phyloP scores from a whole-genome alignment of 345 rosid genomes.

The Schrenkiella parvula region DNA sequence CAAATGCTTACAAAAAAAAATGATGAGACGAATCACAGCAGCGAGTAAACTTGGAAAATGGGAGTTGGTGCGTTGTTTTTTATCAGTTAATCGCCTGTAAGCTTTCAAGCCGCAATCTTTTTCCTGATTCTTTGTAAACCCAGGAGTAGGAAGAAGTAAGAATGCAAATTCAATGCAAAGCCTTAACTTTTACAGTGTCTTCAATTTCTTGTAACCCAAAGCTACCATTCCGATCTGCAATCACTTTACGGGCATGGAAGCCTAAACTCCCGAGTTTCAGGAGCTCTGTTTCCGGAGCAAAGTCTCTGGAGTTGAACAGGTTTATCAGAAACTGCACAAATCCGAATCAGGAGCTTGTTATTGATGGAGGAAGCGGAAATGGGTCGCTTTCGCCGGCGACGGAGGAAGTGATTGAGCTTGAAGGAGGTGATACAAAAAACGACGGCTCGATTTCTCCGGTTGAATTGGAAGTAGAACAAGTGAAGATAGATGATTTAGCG shows the following conservation, averaged over 20 bases:
- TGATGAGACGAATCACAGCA: neutral
- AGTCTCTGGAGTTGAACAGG: slow-evolving; percentile 5
- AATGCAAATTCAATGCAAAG: slow-evolving; percentile 42
- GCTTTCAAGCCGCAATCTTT: slow-evolving; percentile 11
- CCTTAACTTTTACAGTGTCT: slow-evolving; percentile 29
- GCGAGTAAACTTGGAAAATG: neutral
- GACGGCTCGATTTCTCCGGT: slow-evolving; percentile 7
- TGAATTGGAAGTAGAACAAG: slow-evolving; percentile 16
- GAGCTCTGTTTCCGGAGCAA: slow-evolving; percentile 23
- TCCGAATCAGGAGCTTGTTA: slow-evolving; percentile 34
- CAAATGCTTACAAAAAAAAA: neutral
- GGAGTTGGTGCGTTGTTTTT: slow-evolving; percentile 11
- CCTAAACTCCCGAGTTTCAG: slow-evolving; percentile 9
- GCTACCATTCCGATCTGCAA: slow-evolving; percentile 20
- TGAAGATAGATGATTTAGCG: slow-evolving; percentile 41
- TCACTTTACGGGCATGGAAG: slow-evolving; percentile 22
- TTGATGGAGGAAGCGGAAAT: slow-evolving; percentile 14
- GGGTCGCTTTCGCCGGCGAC: neutral
- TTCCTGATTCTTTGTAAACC: neutral
- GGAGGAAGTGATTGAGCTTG: slow-evolving; percentile 20
- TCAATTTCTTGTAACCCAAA: slow-evolving; percentile 30
- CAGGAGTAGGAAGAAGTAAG: neutral
- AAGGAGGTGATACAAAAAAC: neutral
- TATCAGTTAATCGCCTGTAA: slow-evolving; percentile 9
- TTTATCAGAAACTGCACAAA: slow-evolving; percentile 31